These are phyloP conservation scores for Scytalidium sp. DNA, from an alignment of 2,329 filamentous ascomycete genomes.

Conservation along the genomic window DNA sequence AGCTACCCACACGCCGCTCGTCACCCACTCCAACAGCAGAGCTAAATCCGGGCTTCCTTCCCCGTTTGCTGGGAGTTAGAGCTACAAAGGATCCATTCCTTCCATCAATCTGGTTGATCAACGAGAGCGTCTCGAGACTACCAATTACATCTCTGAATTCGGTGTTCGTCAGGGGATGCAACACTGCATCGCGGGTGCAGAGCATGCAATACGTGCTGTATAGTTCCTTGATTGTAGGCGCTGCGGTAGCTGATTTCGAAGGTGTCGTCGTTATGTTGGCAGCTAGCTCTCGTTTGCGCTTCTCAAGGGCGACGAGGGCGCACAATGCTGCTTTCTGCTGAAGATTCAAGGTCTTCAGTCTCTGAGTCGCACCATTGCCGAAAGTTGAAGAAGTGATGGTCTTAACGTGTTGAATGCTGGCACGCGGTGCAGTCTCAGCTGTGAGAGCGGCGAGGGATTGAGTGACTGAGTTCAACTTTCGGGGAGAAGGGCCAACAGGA, in stretches of 20 bases:
- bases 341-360: conserved; percentile 83
- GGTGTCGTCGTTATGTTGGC: conserved; percentile 48
- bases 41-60: conserved; percentile 50
- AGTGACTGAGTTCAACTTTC: conserved; percentile 40
- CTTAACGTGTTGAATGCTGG: conserved; percentile 86
- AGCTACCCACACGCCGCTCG: conserved; percentile 76
- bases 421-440: conserved; percentile 77
- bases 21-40: conserved; percentile 53
- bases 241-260: conserved; percentile 56
- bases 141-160: conserved; percentile 93
- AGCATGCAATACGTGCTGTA: conserved; percentile 81
- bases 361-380: conserved; percentile 80
- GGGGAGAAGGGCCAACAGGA: conserved; percentile 35
- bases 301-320: conserved; percentile 82
- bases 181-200: conserved; percentile 82
- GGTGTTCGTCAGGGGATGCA: conserved; percentile 84
- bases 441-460: conserved; percentile 58
- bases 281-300: conserved; percentile 57
- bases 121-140: conserved; percentile 82
- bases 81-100: conserved; percentile 65
- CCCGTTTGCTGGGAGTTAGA: conserved; percentile 68
- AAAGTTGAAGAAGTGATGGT: conserved; percentile 88
- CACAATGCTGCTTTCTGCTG: conserved; percentile 96
- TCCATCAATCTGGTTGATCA: conserved; percentile 69
- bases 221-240: conserved; percentile 78